A percentile compares a stretch with the other conserved stretches of the same genome.
Evolutionary conservation across 1,284 basidiomycete species (phyloP).

Genomic region (Rhizoctonia solani): DNA sequence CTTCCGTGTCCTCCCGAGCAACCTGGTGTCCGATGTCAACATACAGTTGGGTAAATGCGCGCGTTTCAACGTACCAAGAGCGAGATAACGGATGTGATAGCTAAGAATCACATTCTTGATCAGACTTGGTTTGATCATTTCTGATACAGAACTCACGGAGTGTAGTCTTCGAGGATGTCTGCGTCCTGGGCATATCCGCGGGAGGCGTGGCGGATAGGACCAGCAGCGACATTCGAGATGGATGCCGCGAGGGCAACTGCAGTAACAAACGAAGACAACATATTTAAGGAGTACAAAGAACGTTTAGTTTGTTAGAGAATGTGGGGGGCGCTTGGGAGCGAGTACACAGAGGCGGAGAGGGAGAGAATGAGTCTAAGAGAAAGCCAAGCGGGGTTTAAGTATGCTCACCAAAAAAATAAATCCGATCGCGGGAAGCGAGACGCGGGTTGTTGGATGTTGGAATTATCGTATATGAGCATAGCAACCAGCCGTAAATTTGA

Average conservation of each 20-base stretch:
- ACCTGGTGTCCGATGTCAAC: constrained; percentile 3
- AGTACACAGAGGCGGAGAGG: background rate
- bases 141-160: background rate
- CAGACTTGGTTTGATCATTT: background rate
- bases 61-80: constrained; percentile 52
- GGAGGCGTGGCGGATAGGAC: constrained; percentile 40
- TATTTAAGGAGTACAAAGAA: no score
- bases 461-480: no score
- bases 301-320: background rate
- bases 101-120: constrained; percentile 40
- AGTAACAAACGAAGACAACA: constrained; percentile 48
- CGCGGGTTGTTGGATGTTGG: no score
- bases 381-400: no score
- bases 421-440: no score
- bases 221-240: constrained; percentile 51
- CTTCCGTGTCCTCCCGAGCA: constrained; percentile 62
- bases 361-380: no score
- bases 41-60: constrained; percentile 15
- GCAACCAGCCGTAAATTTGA: no score
- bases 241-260: constrained; percentile 51
- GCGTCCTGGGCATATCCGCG: constrained; percentile 42
- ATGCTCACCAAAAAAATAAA: no score
- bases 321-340: constrained; percentile 31
- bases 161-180: constrained; percentile 54
- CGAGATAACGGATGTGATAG: constrained; percentile 69